Percentiles rank a stretch among this genome's conserved stretches.
Evolutionary conservation across 768 basidiomycete species (phyloP).

Genomic region (Gloeophyllum trabeum): DNA sequence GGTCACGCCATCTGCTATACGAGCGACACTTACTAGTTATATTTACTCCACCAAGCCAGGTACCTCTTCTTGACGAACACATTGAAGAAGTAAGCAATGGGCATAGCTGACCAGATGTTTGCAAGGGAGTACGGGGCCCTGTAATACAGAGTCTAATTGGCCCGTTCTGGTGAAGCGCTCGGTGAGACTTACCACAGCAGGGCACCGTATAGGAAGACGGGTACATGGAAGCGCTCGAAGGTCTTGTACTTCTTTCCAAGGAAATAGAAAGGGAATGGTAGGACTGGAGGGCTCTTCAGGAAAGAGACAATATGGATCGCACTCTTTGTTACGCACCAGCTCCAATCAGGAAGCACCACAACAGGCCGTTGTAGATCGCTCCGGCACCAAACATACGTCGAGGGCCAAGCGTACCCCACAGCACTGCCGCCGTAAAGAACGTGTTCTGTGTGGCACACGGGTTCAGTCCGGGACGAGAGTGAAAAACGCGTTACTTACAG

Average conservation of each 20-base stretch:
- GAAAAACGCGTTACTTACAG: slow-evolving; percentile 4
- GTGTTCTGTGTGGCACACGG: slow-evolving; percentile 16
- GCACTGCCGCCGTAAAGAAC: slow-evolving; percentile 26
- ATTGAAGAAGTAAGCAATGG: slow-evolving; percentile 15
- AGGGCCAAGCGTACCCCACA: slow-evolving; percentile 20
- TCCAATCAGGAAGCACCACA: slow-evolving; percentile 24
- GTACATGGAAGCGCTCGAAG: slow-evolving; percentile 20
- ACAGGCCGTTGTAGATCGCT: slow-evolving; percentile 18
- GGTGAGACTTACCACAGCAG: slow-evolving; percentile 13
- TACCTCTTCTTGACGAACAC: slow-evolving; percentile 13
- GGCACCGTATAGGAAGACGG: slow-evolving; percentile 16
- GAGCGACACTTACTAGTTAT: slow-evolving; percentile 16
- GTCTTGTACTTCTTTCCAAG: slow-evolving; percentile 16
- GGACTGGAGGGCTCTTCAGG: neutral
- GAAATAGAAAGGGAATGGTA: slow-evolving; percentile 22
- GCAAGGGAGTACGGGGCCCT: too few relatives aligned
- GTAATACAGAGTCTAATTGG: too few relatives aligned
- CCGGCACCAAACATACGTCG: slow-evolving; percentile 22
- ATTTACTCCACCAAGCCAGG: slow-evolving; percentile 18
- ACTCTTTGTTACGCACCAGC: slow-evolving; percentile 5
- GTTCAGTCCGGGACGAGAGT: too few relatives aligned
- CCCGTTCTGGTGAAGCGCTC: slow-evolving; percentile 12
- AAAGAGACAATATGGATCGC: neutral
- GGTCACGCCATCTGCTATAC: neutral
- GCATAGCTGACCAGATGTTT: slow-evolving; percentile 13